A percentile compares a stretch with the other conserved stretches of the same genome.
Conservation (phyloP, 2,329 filamentous ascomycete genomes). For the Monilinia polystroma region DNA sequence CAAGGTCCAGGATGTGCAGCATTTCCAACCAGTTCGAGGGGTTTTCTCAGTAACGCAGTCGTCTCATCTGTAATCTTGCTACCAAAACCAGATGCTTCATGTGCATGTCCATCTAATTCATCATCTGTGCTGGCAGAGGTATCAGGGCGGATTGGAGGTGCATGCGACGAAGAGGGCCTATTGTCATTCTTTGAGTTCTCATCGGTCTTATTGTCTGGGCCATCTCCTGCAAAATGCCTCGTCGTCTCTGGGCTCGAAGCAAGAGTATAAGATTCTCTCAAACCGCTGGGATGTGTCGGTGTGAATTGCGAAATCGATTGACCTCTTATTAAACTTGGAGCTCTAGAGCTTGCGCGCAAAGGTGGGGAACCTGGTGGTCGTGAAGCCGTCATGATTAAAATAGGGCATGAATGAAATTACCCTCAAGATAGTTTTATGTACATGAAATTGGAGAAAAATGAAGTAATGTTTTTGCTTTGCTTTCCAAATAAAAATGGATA, state of each 20-base stretch:
- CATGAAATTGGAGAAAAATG: conserved; percentile 5
- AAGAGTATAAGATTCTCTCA: conserved; percentile 37
- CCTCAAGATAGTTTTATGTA: conserved; percentile 8
- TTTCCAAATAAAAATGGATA: background rate
- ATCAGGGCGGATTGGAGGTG: conserved; percentile 29
- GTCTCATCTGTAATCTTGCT: conserved; percentile 46
- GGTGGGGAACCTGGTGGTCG: conserved; percentile 16
- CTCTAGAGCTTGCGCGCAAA: conserved; percentile 7
- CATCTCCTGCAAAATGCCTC: conserved; percentile 25
- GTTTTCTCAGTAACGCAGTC: conserved; percentile 51
- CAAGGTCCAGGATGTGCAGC: conserved; percentile 47
- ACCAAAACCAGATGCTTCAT: conserved; percentile 21
- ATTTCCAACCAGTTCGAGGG: conserved; percentile 34
- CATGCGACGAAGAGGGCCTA: conserved; percentile 27
- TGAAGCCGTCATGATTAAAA: conserved; percentile 17
- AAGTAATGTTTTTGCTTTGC: conserved; percentile 7
- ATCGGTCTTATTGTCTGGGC: conserved; percentile 24
- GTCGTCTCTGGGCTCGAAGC: conserved; percentile 28
- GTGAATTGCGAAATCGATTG: conserved; percentile 21
- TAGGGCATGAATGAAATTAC: conserved; percentile 1
- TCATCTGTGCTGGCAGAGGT: conserved; percentile 26
- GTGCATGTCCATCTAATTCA: conserved; percentile 22
- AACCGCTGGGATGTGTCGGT: conserved; percentile 35
- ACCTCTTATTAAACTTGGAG: conserved; percentile 18
- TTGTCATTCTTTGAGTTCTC: background rate